Evolutionary conservation across 768 basidiomycete genomes (phyloP).

Genomic region (Lentinula aciculospora): DNA sequence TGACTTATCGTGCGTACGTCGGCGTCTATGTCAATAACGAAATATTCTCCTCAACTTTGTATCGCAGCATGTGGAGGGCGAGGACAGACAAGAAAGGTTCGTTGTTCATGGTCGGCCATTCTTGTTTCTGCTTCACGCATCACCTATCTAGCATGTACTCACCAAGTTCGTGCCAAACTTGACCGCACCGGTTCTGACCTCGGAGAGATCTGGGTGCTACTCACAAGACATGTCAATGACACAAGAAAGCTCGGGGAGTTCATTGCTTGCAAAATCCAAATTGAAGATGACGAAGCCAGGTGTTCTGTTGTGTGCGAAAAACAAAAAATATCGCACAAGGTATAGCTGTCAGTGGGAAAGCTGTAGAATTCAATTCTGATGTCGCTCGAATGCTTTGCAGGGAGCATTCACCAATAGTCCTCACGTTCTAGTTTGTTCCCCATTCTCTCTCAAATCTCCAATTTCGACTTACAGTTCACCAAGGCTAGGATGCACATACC

Average conservation of each 20-base stretch:
- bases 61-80: slow-evolving; percentile 39
- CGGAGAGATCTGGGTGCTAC: slow-evolving; percentile 71
- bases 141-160: slow-evolving; percentile 26
- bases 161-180: slow-evolving; percentile 36
- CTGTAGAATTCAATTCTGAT: background rate
- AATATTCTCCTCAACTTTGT: slow-evolving; percentile 16
- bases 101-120: slow-evolving; percentile 7
- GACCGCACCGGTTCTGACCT: slow-evolving; percentile 18
- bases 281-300: slow-evolving; percentile 29
- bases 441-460: background rate
- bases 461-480: background rate
- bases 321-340: slow-evolving; percentile 32
- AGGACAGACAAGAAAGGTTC: slow-evolving; percentile 23
- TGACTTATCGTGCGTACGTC: slow-evolving; percentile 66
- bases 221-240: slow-evolving; percentile 69
- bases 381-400: slow-evolving; percentile 15
- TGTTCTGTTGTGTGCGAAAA: slow-evolving; percentile 12
- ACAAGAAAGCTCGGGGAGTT: slow-evolving; percentile 60
- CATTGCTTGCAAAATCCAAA: slow-evolving; percentile 54
- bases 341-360: slow-evolving; percentile 10
- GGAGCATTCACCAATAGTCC: slow-evolving; percentile 50
- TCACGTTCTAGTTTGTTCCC: slow-evolving; percentile 35
- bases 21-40: background rate
- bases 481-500: slow-evolving; percentile 34
- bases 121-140: background rate